Conservation (phyloP, 179 eudicot genomes). For the Patellifolia procumbens region DNA sequence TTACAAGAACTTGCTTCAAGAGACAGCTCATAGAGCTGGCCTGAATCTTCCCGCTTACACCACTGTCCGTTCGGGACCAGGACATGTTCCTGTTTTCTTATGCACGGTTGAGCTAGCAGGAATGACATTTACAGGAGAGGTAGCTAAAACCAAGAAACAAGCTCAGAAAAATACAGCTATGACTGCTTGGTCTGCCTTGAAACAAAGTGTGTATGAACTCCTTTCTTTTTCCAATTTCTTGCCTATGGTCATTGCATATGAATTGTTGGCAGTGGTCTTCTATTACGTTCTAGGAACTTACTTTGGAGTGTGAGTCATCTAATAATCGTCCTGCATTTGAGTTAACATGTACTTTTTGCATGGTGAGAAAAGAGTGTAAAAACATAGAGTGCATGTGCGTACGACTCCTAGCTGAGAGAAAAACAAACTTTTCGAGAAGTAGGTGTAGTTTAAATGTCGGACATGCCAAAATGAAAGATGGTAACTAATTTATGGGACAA, state of each 20-base stretch:
- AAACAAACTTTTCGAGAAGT: no score
- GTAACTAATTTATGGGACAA: no score
- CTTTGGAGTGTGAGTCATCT: not conserved
- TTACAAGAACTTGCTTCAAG: slow-evolving; percentile 64
- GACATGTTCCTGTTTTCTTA: slow-evolving; percentile 60
- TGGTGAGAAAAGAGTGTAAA: no score
- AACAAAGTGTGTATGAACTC: slow-evolving; percentile 45
- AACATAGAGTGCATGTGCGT: no score
- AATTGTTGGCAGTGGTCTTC: not conserved
- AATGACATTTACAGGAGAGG: slow-evolving; percentile 49
- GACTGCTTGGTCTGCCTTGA: slow-evolving; percentile 57
- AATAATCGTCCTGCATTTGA: not conserved
- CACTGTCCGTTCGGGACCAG: slow-evolving; percentile 53
- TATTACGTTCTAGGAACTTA: not conserved
- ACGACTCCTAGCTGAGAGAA: no score
- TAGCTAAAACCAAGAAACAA: slow-evolving; percentile 61
- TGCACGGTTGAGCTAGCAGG: slow-evolving; percentile 60
- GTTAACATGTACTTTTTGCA: no score
- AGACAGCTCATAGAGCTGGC: slow-evolving; percentile 64
- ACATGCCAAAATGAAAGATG: no score
- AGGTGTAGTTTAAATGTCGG: no score
- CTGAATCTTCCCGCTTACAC: slow-evolving; percentile 55
- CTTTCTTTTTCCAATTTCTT: not conserved
- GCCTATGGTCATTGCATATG: not conserved
- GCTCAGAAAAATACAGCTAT: slow-evolving; percentile 67